phyloP scores from a whole-genome alignment of 768 basidiomycete genomes.

The Tremella mesenterica region DNA sequence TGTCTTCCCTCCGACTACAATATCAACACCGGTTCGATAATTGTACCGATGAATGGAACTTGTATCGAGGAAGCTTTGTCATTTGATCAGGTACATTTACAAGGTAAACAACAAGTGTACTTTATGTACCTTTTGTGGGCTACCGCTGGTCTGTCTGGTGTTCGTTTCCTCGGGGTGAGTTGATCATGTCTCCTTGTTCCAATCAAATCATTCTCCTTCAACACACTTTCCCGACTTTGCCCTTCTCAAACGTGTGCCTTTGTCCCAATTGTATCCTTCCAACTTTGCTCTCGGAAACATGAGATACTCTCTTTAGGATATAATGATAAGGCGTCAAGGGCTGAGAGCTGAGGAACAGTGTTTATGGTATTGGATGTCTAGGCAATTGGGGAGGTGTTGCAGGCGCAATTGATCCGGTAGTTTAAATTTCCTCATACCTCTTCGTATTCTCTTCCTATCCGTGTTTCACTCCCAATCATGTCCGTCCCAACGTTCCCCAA shows the following conservation, averaged over 20 bases:
- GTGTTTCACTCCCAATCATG: too few relatives aligned
- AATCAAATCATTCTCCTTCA: background rate
- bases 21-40: slow-evolving; percentile 7
- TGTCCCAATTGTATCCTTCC: too few relatives aligned
- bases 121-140: slow-evolving; percentile 38
- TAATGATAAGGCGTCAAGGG: background rate
- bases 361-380: slow-evolving; percentile 31
- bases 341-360: slow-evolving; percentile 14
- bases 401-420: slow-evolving; percentile 26
- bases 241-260: too few relatives aligned
- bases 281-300: too few relatives aligned
- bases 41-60: slow-evolving; percentile 30
- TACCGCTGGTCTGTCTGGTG: slow-evolving; percentile 31
- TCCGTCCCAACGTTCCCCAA: too few relatives aligned
- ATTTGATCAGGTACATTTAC: slow-evolving; percentile 17
- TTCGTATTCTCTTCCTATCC: too few relatives aligned
- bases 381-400: slow-evolving; percentile 36
- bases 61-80: slow-evolving; percentile 30
- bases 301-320: too few relatives aligned
- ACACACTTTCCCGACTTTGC: too few relatives aligned
- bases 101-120: slow-evolving; percentile 33
- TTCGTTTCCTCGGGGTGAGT: slow-evolving; percentile 39
- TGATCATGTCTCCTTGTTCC: too few relatives aligned
- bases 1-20: slow-evolving; percentile 25
- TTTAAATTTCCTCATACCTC: too few relatives aligned